A percentile compares a stretch with the other conserved stretches of the same genome.
phyloP scores from a whole-genome alignment of 2,329 filamentous ascomycete species.

The Penicillium sp. region DNA sequence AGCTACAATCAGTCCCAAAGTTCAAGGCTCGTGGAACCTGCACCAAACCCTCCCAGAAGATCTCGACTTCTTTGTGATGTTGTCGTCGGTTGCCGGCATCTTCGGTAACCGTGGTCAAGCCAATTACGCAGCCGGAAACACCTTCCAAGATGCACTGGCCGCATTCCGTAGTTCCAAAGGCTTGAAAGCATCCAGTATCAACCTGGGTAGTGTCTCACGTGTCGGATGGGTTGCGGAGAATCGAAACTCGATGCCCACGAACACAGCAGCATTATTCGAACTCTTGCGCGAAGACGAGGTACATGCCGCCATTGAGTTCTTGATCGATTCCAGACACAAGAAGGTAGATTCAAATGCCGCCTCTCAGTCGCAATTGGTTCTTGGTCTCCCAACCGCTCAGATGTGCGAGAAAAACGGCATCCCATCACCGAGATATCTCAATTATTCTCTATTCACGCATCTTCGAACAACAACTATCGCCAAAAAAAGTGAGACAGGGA shows the following conservation, averaged over 20 bases:
- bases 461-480: not conserved
- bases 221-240: slow-evolving; percentile 36
- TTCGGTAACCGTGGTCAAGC: slow-evolving; percentile 48
- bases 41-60: slow-evolving; percentile 27
- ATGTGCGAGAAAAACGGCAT: slow-evolving; percentile 18
- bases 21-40: slow-evolving; percentile 39
- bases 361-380: slow-evolving; percentile 13
- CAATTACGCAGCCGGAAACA: slow-evolving; percentile 43
- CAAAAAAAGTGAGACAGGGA: not conserved
- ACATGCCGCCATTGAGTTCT: slow-evolving; percentile 17
- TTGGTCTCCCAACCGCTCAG: slow-evolving; percentile 20
- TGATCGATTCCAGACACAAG: slow-evolving; percentile 9
- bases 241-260: slow-evolving; percentile 7
- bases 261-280: slow-evolving; percentile 18
- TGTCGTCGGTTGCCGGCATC: slow-evolving; percentile 44
- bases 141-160: slow-evolving; percentile 40
- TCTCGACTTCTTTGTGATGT: slow-evolving; percentile 45
- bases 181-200: slow-evolving; percentile 19
- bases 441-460: slow-evolving; percentile 28
- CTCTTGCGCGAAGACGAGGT: slow-evolving; percentile 26
- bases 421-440: slow-evolving; percentile 22
- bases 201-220: slow-evolving; percentile 33
- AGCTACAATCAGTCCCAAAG: slow-evolving; percentile 40
- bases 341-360: too few species aligned
- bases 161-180: slow-evolving; percentile 23